Evolutionary conservation across 2,329 filamentous ascomycete species (phyloP).

Genomic region (Grosmannia serpens): DNA sequence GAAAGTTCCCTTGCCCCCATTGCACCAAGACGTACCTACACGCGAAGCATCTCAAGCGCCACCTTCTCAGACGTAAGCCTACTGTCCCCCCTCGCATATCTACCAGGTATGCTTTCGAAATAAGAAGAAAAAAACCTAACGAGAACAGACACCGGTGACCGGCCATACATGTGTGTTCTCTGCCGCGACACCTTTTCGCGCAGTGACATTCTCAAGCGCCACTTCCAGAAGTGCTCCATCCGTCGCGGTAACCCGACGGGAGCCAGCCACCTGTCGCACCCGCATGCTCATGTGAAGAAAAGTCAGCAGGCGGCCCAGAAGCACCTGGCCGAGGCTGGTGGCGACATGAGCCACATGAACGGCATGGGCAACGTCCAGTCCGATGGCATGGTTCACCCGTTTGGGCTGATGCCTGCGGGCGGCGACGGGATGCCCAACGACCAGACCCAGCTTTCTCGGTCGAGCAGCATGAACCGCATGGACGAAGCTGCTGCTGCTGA

Average conservation of each 20-base stretch:
- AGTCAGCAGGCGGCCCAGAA: conserved; percentile 47
- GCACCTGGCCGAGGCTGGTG: conserved; percentile 32
- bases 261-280: conserved; percentile 87
- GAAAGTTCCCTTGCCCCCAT: conserved; percentile 95
- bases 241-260: conserved; percentile 91
- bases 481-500: conserved; percentile 35
- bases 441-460: conserved; percentile 50
- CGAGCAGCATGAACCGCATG: conserved; percentile 47
- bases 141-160: conserved; percentile 77
- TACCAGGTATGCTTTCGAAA: conserved; percentile 9
- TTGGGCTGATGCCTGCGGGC: conserved; percentile 30
- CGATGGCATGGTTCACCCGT: conserved; percentile 40
- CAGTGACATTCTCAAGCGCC: conserved; percentile 95
- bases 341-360: conserved; percentile 48
- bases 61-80: conserved; percentile 85
- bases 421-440: conserved; percentile 49
- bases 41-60: conserved; percentile 93
- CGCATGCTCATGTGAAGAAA: conserved; percentile 80
- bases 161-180: conserved; percentile 94
- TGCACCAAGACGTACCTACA: conserved; percentile 98
- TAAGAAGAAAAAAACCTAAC: not conserved
- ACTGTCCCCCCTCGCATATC: conserved; percentile 1
- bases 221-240: conserved; percentile 98
- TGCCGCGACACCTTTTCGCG: conserved; percentile 97
- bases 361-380: conserved; percentile 46